A percentile compares a stretch with the other conserved stretches of the same genome.
Evolutionary conservation across 1,139 yeast genomes (phyloP).

Genomic region (Yamadazyma pseudoaaseri): DNA sequence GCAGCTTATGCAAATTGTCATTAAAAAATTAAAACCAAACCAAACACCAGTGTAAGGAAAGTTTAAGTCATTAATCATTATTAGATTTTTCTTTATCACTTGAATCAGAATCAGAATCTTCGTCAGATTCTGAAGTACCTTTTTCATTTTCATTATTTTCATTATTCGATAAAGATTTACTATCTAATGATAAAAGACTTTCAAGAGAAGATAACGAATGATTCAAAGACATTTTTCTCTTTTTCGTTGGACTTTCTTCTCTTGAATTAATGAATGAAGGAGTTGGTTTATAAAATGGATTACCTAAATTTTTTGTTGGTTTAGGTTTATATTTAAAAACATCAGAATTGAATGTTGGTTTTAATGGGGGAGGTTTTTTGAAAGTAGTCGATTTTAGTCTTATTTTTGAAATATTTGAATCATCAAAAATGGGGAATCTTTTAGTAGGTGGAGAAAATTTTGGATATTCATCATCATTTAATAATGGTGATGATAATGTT

Average conservation of each 20-base stretch:
- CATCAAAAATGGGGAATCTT: conserved; percentile 14
- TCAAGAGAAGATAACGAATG: conserved; percentile 47
- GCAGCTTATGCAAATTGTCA: too few species aligned
- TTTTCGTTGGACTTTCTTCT: conserved; percentile 16
- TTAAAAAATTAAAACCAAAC: too few species aligned
- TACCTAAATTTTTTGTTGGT: conserved; percentile 12
- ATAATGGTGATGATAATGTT: conserved; percentile 17
- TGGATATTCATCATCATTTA: conserved; percentile 13
- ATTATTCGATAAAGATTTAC: neutral
- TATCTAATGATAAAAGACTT: conserved; percentile 34
- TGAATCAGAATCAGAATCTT: neutral
- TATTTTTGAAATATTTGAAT: conserved; percentile 6
- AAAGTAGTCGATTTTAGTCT: conserved; percentile 7
- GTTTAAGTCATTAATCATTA: neutral
- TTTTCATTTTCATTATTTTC: conserved; percentile 2
- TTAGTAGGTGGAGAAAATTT: conserved; percentile 2
- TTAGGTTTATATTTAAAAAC: conserved; percentile 3
- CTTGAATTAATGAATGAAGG: conserved; percentile 9
- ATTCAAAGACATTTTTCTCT: conserved; percentile 13
- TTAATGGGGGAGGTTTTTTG: conserved; percentile 17
- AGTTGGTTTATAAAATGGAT: conserved; percentile 18
- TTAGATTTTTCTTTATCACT: conserved; percentile 6
- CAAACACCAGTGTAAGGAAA: too few species aligned
- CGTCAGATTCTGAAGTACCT: conserved; percentile 1
- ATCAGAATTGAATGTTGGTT: conserved; percentile 10